Conservation (phyloP, 306 rosid species). For the Ormosia semicastrata region DNA sequence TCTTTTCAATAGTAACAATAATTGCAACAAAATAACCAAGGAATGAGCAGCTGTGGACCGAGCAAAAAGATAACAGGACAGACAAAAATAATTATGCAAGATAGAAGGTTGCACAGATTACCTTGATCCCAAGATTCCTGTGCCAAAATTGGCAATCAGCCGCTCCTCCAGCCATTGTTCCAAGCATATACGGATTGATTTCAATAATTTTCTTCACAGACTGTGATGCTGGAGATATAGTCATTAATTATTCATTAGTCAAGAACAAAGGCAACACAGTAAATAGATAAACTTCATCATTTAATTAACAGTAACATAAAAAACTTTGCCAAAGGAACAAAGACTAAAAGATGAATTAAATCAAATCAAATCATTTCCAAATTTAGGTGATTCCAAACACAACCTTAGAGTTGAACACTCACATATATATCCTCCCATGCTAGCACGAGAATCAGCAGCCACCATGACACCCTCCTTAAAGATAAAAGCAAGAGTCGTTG, state of each 20-base stretch:
- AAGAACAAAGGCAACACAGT: too few species aligned
- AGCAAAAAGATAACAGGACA: background rate
- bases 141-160: conserved; percentile 68
- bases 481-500: conserved; percentile 94
- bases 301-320: background rate
- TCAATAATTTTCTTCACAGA: conserved; percentile 78
- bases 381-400: too few species aligned
- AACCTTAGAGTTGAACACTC: conserved; percentile 24
- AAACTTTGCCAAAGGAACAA: background rate
- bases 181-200: conserved; percentile 62
- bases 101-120: background rate
- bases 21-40: background rate
- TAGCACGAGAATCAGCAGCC: conserved; percentile 98
- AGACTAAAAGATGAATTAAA: background rate
- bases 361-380: too few species aligned
- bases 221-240: conserved; percentile 67
- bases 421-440: conserved; percentile 99
- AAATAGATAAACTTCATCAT: background rate
- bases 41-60: background rate
- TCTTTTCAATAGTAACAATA: background rate
- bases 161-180: conserved; percentile 69
- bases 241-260: background rate
- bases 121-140: conserved; percentile 61
- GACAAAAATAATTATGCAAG: background rate
- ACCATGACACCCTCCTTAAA: conserved; percentile 97